Percentiles rank a stretch among this genome's conserved stretches.
These are phyloP conservation scores for Cladobotryum protrusum DNA, from an alignment of 2,329 filamentous ascomycete genomes.

Conservation along the genomic window DNA sequence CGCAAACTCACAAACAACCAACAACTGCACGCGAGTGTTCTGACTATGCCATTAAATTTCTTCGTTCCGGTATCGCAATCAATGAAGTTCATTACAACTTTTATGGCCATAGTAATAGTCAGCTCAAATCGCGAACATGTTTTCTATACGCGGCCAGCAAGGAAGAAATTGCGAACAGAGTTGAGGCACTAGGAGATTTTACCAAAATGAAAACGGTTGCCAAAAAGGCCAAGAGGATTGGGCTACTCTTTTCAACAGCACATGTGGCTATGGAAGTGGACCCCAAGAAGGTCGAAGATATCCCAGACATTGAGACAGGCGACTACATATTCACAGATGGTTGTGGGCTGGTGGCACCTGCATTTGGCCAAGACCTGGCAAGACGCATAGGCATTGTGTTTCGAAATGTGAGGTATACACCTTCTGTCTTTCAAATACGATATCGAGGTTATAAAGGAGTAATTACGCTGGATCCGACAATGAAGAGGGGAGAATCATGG, in stretches of 20 bases:
- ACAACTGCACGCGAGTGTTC: constrained; percentile 27
- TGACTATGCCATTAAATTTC: constrained; percentile 30
- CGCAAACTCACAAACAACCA: constrained; percentile 12
- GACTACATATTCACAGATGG: constrained; percentile 38
- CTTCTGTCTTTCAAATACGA: constrained; percentile 35
- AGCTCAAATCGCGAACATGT: constrained; percentile 36
- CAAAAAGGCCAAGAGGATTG: constrained; percentile 37
- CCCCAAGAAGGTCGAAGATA: constrained; percentile 31
- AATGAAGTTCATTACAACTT: constrained; percentile 34
- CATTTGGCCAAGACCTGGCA: constrained; percentile 27
- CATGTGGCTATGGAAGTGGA: constrained; percentile 24
- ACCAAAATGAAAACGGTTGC: constrained; percentile 35
- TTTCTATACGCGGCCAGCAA: constrained; percentile 30
- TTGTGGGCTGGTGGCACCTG: constrained; percentile 31
- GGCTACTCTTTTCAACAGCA: constrained; percentile 34
- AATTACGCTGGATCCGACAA: constrained; percentile 30
- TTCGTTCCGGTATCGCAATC: constrained; percentile 27
- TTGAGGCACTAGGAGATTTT: constrained; percentile 34
- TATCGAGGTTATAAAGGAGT: constrained; percentile 39
- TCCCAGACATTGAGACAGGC: constrained; percentile 28
- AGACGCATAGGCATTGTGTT: constrained; percentile 27
- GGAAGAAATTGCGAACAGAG: constrained; percentile 25
- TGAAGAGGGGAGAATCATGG: constrained; percentile 13
- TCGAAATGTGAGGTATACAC: constrained; percentile 30
- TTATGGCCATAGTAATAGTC: constrained; percentile 38